Percentiles rank a stretch among this genome's conserved stretches.
phyloP scores from a whole-genome alignment of 2,329 filamentous ascomycete genomes.

The Talaromyces atroroseus region DNA sequence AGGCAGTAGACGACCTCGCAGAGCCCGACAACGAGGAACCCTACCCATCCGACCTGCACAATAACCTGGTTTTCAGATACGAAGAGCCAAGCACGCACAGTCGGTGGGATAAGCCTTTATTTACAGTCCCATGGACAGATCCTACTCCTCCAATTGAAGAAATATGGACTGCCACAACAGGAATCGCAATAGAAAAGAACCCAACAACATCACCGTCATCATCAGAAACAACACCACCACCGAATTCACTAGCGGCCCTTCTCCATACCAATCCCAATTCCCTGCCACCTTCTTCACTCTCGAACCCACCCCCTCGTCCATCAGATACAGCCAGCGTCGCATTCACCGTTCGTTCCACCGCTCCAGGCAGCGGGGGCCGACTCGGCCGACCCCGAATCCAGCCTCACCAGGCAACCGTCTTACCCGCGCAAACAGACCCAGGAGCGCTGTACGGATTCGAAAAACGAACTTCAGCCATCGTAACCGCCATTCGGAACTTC shows the following conservation, averaged over 20 bases:
- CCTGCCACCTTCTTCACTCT: conserved; percentile 9
- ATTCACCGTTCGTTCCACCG: conserved; percentile 19
- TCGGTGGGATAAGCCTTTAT: conserved; percentile 61
- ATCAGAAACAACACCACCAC: not conserved
- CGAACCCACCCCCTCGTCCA: conserved; percentile 18
- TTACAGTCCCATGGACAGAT: conserved; percentile 56
- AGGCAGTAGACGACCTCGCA: conserved; percentile 11
- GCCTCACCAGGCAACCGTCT: conserved; percentile 41
- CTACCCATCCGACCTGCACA: conserved; percentile 54
- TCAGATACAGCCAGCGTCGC: conserved; percentile 25
- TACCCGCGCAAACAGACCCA: conserved; percentile 34
- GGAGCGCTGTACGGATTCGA: conserved; percentile 41
- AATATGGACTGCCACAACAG: conserved; percentile 56
- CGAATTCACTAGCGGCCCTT: not conserved
- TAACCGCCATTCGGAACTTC: conserved; percentile 37
- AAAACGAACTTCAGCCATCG: conserved; percentile 37
- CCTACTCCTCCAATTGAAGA: conserved; percentile 50
- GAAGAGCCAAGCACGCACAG: conserved; percentile 63
- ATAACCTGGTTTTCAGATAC: conserved; percentile 61
- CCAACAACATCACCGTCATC: not conserved
- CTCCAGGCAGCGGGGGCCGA: conserved; percentile 14
- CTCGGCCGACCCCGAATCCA: conserved; percentile 26
- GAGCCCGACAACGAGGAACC: conserved; percentile 25
- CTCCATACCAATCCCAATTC: conserved; percentile 1
- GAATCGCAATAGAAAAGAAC: conserved; percentile 27